Base-by-base conservation (phyloP, 345 rosid species). In the Hibiscus syriacus region DNA sequence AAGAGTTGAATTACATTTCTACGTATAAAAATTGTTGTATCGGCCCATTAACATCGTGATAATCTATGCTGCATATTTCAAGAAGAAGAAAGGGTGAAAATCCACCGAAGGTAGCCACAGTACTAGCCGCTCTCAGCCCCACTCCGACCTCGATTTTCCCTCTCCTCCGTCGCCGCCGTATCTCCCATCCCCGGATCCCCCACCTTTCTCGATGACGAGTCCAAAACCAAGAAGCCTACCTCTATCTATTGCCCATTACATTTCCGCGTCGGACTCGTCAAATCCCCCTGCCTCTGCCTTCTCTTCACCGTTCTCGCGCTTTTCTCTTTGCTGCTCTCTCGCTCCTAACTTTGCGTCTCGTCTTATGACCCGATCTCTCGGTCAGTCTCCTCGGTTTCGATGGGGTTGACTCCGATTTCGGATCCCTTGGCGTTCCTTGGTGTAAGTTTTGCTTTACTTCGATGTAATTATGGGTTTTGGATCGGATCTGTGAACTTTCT, bases 381-480 rank as follows among this genome's bases (percentile, higher is more conserved):
- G 80, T 81, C 76, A 90, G 85, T 20, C 84, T 87, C 63, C 86
- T 84, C 73, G 91, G 89, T 0, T 59, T 87, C 39, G 96, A 89
- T 29, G 97, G 93, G 2, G 80, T 88, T 46, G 98, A 85, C 53
- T 89, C 95, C 25, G 96, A 91, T 67, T 94, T 94, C 72, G 99
- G 96, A 17, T 79, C 78, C 72, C 88, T 94, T 20, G 99, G 99
- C 68, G 99, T 89, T 71, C 99, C 99, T 77, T 94, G 98, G 96
- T 94, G 99, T 94, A 89, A 86, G 98, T 78, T 67, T 69, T 74
- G 73, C 6, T 48, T n/a, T 50, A n/a, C n/a, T n/a, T n/a, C n/a
- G n/a, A n/a, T n/a, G n/a, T 66, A 39, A 2, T 49, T 49, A n/a
- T 13, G 5, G 30, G 32, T 5, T 19, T 6, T 36, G 10, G 16